Conservation (phyloP, 495 filamentous ascomycete genomes). For the Aspergillus campestris region DNA sequence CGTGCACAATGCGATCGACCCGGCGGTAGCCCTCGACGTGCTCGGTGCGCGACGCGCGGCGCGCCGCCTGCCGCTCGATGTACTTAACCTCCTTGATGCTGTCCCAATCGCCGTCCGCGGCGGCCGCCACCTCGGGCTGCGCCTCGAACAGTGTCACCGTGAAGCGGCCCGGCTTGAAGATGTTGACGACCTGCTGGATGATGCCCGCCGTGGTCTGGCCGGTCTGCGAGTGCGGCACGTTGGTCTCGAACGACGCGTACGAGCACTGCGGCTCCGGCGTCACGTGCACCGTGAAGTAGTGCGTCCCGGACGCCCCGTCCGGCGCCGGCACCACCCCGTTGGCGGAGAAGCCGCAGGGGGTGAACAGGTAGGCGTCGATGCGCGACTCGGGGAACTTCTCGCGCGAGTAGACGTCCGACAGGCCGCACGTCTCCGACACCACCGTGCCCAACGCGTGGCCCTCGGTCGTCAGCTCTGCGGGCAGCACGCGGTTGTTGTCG, state of each 20-base stretch:
- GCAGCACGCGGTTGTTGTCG: conserved; percentile 47
- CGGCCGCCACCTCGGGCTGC: conserved; percentile 44
- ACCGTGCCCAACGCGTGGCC: conserved; percentile 90
- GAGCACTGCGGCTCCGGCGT: conserved; percentile 96
- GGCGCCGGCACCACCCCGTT: conserved; percentile 92
- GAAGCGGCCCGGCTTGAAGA: conserved; percentile 95
- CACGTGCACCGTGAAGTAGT: conserved; percentile 99
- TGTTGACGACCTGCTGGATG: conserved; percentile 85
- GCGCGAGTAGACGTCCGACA: conserved; percentile 82
- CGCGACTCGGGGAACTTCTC: conserved; percentile 85
- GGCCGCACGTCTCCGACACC: conserved; percentile 83
- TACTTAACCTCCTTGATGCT: conserved; percentile 33
- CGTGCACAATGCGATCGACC: conserved; percentile 92
- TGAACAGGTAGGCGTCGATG: conserved; percentile 94
- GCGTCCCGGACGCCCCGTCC: conserved; percentile 51
- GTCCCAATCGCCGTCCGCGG: conserved; percentile 28
- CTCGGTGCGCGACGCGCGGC: conserved; percentile 66
- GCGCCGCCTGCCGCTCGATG: conserved; percentile 34
- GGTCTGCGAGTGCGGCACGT: conserved; percentile 83
- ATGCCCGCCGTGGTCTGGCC: conserved; percentile 85
- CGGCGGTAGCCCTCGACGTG: conserved; percentile 78
- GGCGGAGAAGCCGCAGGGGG: conserved; percentile 95
- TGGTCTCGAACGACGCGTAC: conserved; percentile 99
- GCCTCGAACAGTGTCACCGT: conserved; percentile 96
- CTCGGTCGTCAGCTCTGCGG: conserved; percentile 76